Base-by-base conservation (phyloP, 805 yeast genomes). In the Metschnikowia reukaufii region DNA sequence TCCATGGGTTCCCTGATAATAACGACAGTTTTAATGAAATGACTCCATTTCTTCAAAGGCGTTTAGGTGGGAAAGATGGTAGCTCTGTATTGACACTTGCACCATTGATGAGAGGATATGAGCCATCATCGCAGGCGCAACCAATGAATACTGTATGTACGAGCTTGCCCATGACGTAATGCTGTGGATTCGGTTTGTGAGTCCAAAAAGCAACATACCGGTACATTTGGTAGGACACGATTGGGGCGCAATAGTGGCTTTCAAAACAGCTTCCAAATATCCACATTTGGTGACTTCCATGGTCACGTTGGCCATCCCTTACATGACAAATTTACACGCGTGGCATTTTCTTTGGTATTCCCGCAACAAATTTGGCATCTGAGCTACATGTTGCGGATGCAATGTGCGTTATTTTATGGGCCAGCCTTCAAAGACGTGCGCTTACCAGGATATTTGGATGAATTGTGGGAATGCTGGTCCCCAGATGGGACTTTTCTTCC, bases 211-310 rank as follows among this genome's bases (percentile, higher is more conserved):
- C n/a, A 36, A 44, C 10, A 49, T 57, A 15, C 68, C 71, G 2
- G 66, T 70, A 9, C 73, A 70, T 50, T 46, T 72, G 31, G 62
- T 72, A 13, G 75, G 75, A 19, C 76, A 72, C 52, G 76, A 72
- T 53, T 72, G 76, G 76, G 76, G 76, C 17, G 74, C 76, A 8
- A 53, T 68, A 16, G 62, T 64, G 23, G 52, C 70, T 6, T 69
- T 60, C 54, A 67, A 67, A 48, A 56, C 70, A 3, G 68, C 73
- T 2, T 51, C 60, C 17, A 41, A 61, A 38, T 70, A 62, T 41
- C 76, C 76, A 1, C 67, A 67, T 4, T 39, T 60, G 36, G 50
- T 72, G 16, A 54, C 67, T 2, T 64, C 71, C 12, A 55, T 63
- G 44, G 67, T 60, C 10, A 60, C 70, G n/a, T 47, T 71, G 57